Percentiles rank a stretch among this genome's conserved stretches.
Conservation (phyloP, 805 yeast genomes). For the Schwanniomyces polymorphus region DNA sequence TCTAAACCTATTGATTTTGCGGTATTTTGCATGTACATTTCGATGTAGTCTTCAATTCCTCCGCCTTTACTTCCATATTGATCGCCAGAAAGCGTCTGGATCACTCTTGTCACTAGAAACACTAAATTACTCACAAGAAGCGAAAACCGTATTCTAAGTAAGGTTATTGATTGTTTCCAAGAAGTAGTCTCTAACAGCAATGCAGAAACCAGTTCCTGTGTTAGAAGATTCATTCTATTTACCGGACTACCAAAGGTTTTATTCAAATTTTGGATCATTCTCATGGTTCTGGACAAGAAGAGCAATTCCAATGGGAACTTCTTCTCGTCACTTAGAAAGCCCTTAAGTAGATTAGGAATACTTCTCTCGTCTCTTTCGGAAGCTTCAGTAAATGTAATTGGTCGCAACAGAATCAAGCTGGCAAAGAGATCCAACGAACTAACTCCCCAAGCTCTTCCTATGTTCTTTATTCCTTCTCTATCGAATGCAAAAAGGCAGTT, state of each 20-base stretch:
- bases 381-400: constrained; percentile 30
- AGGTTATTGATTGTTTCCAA: constrained; percentile 10
- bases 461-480: constrained; percentile 41
- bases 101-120: constrained; percentile 30
- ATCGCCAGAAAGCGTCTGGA: constrained; percentile 33
- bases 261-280: constrained; percentile 72
- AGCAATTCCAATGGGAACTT: constrained; percentile 67
- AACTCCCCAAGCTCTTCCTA: constrained; percentile 68
- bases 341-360: constrained; percentile 48
- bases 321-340: constrained; percentile 60
- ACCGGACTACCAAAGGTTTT: constrained; percentile 68
- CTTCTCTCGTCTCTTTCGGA: constrained; percentile 34
- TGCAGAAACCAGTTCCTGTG: constrained; percentile 49
- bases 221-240: constrained; percentile 66
- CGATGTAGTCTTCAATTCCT: constrained; percentile 49
- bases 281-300: constrained; percentile 68
- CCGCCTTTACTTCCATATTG: constrained; percentile 27
- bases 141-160: constrained; percentile 19
- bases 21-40: constrained; percentile 40
- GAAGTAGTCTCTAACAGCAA: constrained; percentile 11
- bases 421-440: constrained; percentile 63
- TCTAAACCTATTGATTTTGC: constrained; percentile 47
- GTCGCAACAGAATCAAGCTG: constrained; percentile 52
- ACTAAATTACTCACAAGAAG: constrained; percentile 29
- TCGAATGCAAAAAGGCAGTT: constrained; percentile 56